Base-by-base conservation (phyloP, 2,329 filamentous ascomycete species). In the Fusarium sp. region DNA sequence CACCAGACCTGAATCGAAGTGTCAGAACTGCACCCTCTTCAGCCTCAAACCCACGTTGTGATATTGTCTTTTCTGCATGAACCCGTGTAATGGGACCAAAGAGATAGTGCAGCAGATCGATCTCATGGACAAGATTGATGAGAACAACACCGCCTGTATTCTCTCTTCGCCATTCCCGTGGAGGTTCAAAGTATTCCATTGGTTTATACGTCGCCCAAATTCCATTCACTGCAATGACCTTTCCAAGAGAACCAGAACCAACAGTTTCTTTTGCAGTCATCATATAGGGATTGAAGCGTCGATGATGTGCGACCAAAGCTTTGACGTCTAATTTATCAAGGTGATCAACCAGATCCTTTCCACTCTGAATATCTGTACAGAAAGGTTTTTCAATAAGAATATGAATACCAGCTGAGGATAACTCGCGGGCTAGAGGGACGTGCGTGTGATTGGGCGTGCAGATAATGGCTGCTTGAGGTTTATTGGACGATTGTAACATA, bases 41-140 rank as follows among this genome's bases (percentile, higher is more conserved):
- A 0, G 85, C 88, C 6, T 83, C 81, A 62, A 86, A 84, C 0
- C 81, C 80, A 2, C 89, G 82, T 39, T 85, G 84, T 0, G 85
- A 83, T 0, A 77, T 54, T 0, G 83, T 85, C 56, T 82, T 80
- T 72, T 90, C 86, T 0, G 87, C 88, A 39, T 87, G 85, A 0
- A 90, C 85, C 0, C 85, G 81, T 0, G 77, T 76, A 32, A 91
- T 87, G 0, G 87, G 85, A 0, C 88, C 88, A 32, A 91, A 84
- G 3, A 90, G 80, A 77, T 87, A 86, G 52, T 90, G 88, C 24
- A 91, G 80, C 0, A 90, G 79, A 68, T 91, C 89, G 44, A 91
- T 81, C 56, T 91, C 89, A 74, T 91, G 89, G n/a, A 90, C 85
- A 48, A 91, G 80, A 74, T 91, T 91, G 68, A 90, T 90, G 6